Conservation (phyloP, 2,329 filamentous ascomycete species). For the Rhynchosporium secalis region DNA sequence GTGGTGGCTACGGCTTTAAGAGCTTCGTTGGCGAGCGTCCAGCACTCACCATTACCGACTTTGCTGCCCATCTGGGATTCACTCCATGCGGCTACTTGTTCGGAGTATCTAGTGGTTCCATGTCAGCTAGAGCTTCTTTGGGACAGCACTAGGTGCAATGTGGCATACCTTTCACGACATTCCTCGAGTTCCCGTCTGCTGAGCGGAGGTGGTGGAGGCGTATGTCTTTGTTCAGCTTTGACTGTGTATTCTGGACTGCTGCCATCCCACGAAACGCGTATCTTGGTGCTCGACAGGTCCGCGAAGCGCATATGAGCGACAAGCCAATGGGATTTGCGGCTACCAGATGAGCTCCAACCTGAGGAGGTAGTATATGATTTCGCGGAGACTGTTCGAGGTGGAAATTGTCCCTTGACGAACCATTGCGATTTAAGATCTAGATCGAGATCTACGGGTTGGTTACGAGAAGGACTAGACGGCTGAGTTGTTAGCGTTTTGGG, state of each 20-base stretch:
- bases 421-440: slow-evolving; percentile 39
- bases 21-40: slow-evolving; percentile 41
- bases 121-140: slow-evolving; percentile 10
- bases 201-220: slow-evolving; percentile 35
- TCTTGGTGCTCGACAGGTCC: slow-evolving; percentile 38
- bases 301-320: slow-evolving; percentile 39
- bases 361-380: slow-evolving; percentile 24
- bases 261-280: slow-evolving; percentile 42
- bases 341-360: slow-evolving; percentile 33
- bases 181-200: slow-evolving; percentile 29
- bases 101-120: slow-evolving; percentile 33
- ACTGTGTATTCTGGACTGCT: slow-evolving; percentile 38
- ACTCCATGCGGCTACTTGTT: slow-evolving; percentile 39
- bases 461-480: slow-evolving; percentile 21
- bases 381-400: slow-evolving; percentile 28
- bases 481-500: slow-evolving; percentile 26
- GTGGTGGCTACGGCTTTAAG: slow-evolving; percentile 34
- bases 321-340: slow-evolving; percentile 37
- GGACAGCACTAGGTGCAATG: background rate
- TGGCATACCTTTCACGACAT: slow-evolving; percentile 24
- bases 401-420: slow-evolving; percentile 37
- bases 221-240: slow-evolving; percentile 40
- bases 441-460: slow-evolving; percentile 32
- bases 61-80: slow-evolving; percentile 36
- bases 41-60: slow-evolving; percentile 44